Conservation (phyloP, 768 basidiomycete species). For the Lactifluus volemus region DNA sequence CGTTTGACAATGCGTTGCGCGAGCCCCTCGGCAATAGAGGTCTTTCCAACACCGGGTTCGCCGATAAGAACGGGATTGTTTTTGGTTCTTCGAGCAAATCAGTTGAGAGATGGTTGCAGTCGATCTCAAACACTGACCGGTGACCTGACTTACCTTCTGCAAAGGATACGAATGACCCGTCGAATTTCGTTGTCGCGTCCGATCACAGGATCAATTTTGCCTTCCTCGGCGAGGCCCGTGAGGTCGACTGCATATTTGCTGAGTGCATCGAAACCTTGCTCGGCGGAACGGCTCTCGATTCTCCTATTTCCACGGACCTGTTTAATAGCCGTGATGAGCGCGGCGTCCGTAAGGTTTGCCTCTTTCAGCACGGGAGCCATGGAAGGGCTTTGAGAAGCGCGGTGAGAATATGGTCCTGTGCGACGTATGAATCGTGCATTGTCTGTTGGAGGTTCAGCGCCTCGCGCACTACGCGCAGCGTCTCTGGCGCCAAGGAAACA, state of each 20-base stretch:
- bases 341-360: slow-evolving; percentile 57
- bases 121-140: not conserved
- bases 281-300: slow-evolving; percentile 79
- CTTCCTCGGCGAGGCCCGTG: slow-evolving; percentile 80
- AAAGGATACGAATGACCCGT: slow-evolving; percentile 74
- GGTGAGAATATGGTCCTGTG: slow-evolving; percentile 85
- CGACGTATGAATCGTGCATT: slow-evolving; percentile 87
- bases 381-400: slow-evolving; percentile 71
- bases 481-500: slow-evolving; percentile 46
- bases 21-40: slow-evolving; percentile 89
- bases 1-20: slow-evolving; percentile 93
- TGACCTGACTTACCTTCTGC: slow-evolving; percentile 44
- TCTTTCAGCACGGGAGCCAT: slow-evolving; percentile 69
- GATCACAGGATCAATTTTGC: slow-evolving; percentile 93
- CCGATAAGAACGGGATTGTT: slow-evolving; percentile 97
- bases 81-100: slow-evolving; percentile 57
- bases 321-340: slow-evolving; percentile 67
- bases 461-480: slow-evolving; percentile 59
- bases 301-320: slow-evolving; percentile 77
- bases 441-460: slow-evolving; percentile 72
- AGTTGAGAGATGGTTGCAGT: not conserved
- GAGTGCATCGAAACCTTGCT: slow-evolving; percentile 89
- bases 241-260: slow-evolving; percentile 84
- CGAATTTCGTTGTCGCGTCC: slow-evolving; percentile 91
- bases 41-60: slow-evolving; percentile 93